phyloP scores from a whole-genome alignment of 2,329 filamentous ascomycete genomes.

The Cadophora luteo-olivacea region DNA sequence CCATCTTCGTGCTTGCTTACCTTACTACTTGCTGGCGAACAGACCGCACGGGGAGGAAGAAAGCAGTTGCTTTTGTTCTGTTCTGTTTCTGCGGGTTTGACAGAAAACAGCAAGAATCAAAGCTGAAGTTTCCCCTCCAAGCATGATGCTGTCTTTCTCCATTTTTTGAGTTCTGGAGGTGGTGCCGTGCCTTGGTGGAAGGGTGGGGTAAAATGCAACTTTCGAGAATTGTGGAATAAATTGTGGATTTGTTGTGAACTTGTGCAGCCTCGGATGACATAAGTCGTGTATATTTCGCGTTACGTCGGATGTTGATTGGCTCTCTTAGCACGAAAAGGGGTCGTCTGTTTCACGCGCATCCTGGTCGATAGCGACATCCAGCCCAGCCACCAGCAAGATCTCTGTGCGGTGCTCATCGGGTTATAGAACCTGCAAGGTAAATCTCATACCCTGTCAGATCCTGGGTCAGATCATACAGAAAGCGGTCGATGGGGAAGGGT shows the following conservation, averaged over 20 bases:
- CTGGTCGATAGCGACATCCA: conserved; percentile 16
- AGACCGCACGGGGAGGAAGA: neutral
- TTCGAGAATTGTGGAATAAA: neutral
- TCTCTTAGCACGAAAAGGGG: neutral
- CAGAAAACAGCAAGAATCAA: neutral
- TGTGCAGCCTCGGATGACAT: conserved; percentile 14
- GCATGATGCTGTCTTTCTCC: conserved; percentile 13
- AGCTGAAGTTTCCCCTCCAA: neutral
- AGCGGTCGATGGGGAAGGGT: neutral
- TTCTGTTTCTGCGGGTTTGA: conserved; percentile 5
- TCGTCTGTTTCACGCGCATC: conserved; percentile 15
- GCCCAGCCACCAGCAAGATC: conserved; percentile 20
- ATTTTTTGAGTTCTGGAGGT: neutral
- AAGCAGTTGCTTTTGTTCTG: neutral
- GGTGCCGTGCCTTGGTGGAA: conserved; percentile 12
- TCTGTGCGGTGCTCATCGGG: conserved; percentile 24
- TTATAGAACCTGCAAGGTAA: conserved; percentile 30
- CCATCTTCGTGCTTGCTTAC: conserved; percentile 1
- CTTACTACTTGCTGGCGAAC: neutral
- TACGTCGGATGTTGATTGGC: conserved; percentile 14
- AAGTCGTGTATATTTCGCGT: conserved; percentile 23
- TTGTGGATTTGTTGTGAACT: conserved; percentile 3
- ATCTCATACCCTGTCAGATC: conserved; percentile 24
- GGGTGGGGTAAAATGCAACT: neutral
- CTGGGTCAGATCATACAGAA: conserved; percentile 26